Evolutionary conservation across 441 rosid genomes (phyloP).

Genomic region (Gossypium schwendimanii): DNA sequence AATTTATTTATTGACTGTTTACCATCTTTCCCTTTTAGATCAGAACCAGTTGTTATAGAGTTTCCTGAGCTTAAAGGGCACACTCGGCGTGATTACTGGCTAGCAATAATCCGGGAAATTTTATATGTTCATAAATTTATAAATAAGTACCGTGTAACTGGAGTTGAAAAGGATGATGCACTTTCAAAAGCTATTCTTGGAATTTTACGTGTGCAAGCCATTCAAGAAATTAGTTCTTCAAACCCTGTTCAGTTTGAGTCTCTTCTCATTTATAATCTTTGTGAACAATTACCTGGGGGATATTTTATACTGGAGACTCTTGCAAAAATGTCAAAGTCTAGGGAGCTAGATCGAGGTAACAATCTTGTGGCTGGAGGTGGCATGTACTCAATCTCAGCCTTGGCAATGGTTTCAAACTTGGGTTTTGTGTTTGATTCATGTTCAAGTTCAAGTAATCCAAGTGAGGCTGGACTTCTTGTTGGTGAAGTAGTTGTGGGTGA

Average conservation of each 20-base stretch:
- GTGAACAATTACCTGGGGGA: conserved; percentile 95
- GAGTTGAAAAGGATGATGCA: conserved; percentile 57
- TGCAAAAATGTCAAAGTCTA: conserved; percentile 57
- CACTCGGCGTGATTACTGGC: conserved; percentile 84
- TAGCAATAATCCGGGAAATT: conserved; percentile 69
- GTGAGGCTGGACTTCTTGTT: conserved; percentile 45
- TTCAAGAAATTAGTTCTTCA: conserved; percentile 56
- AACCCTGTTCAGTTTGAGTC: conserved; percentile 36
- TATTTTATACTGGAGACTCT: conserved; percentile 79
- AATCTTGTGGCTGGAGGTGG: conserved; percentile 37
- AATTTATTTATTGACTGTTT: conserved; percentile 12
- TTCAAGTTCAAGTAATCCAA: conserved; percentile 41
- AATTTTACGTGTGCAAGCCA: conserved; percentile 67
- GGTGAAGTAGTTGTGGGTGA: conserved; percentile 88
- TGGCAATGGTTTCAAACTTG: conserved; percentile 63
- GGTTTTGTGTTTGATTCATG: conserved; percentile 64
- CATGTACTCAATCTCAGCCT: conserved; percentile 64
- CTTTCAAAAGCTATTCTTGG: conserved; percentile 84
- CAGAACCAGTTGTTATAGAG: conserved; percentile 83
- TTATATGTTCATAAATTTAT: conserved; percentile 62
- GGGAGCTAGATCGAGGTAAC: conserved; percentile 42
- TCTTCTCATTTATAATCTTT: conserved; percentile 76
- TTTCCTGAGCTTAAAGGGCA: conserved; percentile 95
- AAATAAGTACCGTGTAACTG: conserved; percentile 50
- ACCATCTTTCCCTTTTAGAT: conserved; percentile 40